phyloP scores from a whole-genome alignment of 1,139 yeast species.

The Hyphopichia khmerensis region DNA sequence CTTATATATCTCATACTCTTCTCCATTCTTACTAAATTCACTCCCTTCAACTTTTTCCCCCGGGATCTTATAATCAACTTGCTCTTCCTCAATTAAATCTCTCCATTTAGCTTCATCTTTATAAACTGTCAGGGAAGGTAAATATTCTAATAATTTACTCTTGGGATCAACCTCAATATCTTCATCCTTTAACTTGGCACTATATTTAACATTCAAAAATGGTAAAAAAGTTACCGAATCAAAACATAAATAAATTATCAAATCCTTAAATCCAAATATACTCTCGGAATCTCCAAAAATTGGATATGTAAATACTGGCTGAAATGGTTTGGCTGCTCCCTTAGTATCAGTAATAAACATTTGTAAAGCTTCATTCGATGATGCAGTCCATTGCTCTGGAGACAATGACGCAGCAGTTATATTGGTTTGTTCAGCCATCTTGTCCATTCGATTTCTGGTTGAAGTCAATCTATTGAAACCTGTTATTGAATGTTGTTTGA shows the following conservation, averaged over 20 bases:
- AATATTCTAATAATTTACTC: conserved; percentile 49
- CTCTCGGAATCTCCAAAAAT: conserved; percentile 90
- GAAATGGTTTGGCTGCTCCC: conserved; percentile 55
- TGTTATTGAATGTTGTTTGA: background rate
- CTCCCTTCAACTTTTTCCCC: conserved; percentile 35
- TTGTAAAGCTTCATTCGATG: conserved; percentile 64
- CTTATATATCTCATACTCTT: conserved; percentile 33
- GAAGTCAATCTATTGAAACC: background rate
- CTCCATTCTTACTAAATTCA: conserved; percentile 29
- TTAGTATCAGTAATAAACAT: conserved; percentile 53
- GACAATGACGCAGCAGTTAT: conserved; percentile 24
- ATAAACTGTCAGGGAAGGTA: conserved; percentile 61
- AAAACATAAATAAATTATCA: conserved; percentile 49
- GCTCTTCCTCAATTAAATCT: conserved; percentile 51
- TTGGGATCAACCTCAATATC: conserved; percentile 53
- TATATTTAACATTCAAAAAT: conserved; percentile 56
- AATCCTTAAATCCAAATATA: conserved; percentile 78
- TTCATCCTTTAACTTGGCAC: conserved; percentile 48
- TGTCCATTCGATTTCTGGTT: background rate
- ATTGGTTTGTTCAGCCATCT: conserved; percentile 2
- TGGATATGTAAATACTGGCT: conserved; percentile 86
- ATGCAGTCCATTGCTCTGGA: conserved; percentile 67
- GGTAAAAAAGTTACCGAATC: conserved; percentile 47
- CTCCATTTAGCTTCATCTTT: conserved; percentile 71
- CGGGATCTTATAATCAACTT: conserved; percentile 43